Evolutionary conservation across 2,329 filamentous ascomycete species (phyloP).

Genomic region (Alternaria viburni): DNA sequence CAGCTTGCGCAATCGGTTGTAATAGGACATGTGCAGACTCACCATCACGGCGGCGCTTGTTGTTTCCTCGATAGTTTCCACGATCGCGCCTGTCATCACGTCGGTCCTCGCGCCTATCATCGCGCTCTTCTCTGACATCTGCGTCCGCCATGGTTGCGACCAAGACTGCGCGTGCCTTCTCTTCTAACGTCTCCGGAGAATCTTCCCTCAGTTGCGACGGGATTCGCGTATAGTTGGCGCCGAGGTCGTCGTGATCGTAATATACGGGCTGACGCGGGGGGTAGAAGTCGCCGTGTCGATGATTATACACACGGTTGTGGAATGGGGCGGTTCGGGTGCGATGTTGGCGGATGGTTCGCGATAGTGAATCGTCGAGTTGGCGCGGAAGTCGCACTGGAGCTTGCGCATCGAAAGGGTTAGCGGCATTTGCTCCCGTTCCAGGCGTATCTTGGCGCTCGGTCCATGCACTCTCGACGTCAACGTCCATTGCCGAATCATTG

Average conservation of each 20-base stretch:
- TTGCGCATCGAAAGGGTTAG: conserved; percentile 21
- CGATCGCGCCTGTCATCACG: conserved; percentile 34
- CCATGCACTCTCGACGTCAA: conserved; percentile 3
- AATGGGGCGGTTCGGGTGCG: conserved; percentile 14
- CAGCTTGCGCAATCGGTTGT: background rate
- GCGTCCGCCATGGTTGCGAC: conserved; percentile 37
- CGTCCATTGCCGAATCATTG: conserved; percentile 5
- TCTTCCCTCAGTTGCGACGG: conserved; percentile 8
- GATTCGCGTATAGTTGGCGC: conserved; percentile 2
- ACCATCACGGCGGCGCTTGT: conserved; percentile 45
- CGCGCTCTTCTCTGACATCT: conserved; percentile 38
- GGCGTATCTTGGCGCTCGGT: conserved; percentile 17
- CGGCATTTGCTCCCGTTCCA: conserved; percentile 1
- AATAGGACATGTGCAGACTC: conserved; percentile 10
- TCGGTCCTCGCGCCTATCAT: conserved; percentile 33
- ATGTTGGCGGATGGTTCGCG: conserved; percentile 21
- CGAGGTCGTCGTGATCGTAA: conserved; percentile 5
- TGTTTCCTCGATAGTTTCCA: conserved; percentile 32
- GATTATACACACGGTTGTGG: background rate
- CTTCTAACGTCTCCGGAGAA: conserved; percentile 14
- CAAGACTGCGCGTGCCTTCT: conserved; percentile 16
- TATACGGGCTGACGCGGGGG: background rate
- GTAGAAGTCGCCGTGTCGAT: conserved; percentile 6
- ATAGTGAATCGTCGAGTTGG: conserved; percentile 20
- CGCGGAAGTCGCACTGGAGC: conserved; percentile 17